Evolutionary conservation across 2,329 filamentous ascomycete genomes (phyloP).

Genomic region (Parastagonospora nodorum): DNA sequence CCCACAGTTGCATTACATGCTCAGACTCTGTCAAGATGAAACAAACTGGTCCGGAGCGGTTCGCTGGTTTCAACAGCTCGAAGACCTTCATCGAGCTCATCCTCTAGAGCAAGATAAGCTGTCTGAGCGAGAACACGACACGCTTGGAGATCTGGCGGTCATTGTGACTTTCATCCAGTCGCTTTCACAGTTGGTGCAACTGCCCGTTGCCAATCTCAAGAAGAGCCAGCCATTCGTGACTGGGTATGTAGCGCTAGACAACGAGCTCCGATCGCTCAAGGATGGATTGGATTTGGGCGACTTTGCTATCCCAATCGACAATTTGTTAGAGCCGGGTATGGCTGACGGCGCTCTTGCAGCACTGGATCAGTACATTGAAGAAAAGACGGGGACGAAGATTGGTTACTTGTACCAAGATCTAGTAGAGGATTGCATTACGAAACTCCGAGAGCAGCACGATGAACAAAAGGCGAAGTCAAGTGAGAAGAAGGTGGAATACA

Average conservation of each 20-base stretch:
- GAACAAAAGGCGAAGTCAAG: constrained; percentile 15
- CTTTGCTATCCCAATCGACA: constrained; percentile 50
- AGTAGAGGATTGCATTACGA: constrained; percentile 46
- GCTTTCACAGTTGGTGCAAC: constrained; percentile 37
- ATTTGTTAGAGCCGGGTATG: constrained; percentile 50
- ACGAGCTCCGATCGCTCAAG: constrained; percentile 49
- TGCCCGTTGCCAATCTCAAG: constrained; percentile 48
- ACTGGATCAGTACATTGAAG: constrained; percentile 47
- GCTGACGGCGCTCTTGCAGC: constrained; percentile 40
- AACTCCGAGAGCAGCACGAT: constrained; percentile 38
- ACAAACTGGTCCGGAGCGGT: constrained; percentile 44
- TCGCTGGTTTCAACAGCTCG: constrained; percentile 51
- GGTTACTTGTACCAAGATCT: constrained; percentile 53
- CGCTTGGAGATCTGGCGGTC: constrained; percentile 46
- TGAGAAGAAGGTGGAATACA: constrained; percentile 8
- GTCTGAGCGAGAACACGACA: constrained; percentile 38
- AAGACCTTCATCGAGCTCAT: constrained; percentile 43
- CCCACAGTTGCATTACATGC: constrained; percentile 51
- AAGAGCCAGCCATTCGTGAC: constrained; percentile 49
- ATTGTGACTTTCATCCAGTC: constrained; percentile 50
- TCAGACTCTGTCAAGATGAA: constrained; percentile 52
- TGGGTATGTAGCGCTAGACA: constrained; percentile 40
- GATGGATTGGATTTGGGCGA: constrained; percentile 47
- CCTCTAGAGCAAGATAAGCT: constrained; percentile 45
- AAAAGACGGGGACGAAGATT: constrained; percentile 49